A percentile compares a stretch with the other conserved stretches of the same genome.
These are phyloP conservation scores for Chaetoscypha palmicola DNA, from an alignment of 2,329 filamentous ascomycete genomes.

Conservation along the genomic window DNA sequence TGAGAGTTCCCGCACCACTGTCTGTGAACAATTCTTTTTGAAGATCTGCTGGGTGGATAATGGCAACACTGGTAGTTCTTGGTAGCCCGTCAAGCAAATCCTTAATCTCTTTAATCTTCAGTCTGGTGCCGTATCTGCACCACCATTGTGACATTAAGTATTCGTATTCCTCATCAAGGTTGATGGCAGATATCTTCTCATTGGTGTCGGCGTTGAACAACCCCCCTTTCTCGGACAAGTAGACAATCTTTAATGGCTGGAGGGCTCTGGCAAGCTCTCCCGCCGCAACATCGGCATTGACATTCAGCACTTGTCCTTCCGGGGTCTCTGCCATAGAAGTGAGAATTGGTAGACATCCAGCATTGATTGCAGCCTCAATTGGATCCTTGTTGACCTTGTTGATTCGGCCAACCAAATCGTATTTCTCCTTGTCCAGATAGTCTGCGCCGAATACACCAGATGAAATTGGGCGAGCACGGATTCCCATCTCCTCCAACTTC, in stretches of 20 bases:
- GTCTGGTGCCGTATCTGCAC: constrained; percentile 88
- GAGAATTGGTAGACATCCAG: constrained; percentile 85
- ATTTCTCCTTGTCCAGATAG: constrained; percentile 94
- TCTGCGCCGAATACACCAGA: constrained; percentile 87
- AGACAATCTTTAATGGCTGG: constrained; percentile 94
- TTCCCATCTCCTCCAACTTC: constrained; percentile 81
- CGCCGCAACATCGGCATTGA: constrained; percentile 95
- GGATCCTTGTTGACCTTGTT: constrained; percentile 83
- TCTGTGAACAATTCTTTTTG: constrained; percentile 97
- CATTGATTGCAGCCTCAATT: constrained; percentile 84
- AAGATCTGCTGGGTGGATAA: constrained; percentile 91
- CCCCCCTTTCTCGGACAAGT: constrained; percentile 96
- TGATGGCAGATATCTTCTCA: constrained; percentile 94
- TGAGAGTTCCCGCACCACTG: constrained; percentile 87
- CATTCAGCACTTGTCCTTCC: constrained; percentile 89
- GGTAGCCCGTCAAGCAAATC: constrained; percentile 84
- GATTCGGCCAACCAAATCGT: constrained; percentile 92
- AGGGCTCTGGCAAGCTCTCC: constrained; percentile 84
- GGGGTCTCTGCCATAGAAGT: constrained; percentile 94
- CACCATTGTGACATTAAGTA: constrained; percentile 87
- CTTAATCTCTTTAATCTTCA: constrained; percentile 98
- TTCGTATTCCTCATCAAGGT: constrained; percentile 93
- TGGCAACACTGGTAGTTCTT: constrained; percentile 87
- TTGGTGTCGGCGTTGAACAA: constrained; percentile 89
- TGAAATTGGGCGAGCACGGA: constrained; percentile 81